Base-by-base conservation (phyloP, 2,329 filamentous ascomycete species). In the Colletotrichum orbiculare region DNA sequence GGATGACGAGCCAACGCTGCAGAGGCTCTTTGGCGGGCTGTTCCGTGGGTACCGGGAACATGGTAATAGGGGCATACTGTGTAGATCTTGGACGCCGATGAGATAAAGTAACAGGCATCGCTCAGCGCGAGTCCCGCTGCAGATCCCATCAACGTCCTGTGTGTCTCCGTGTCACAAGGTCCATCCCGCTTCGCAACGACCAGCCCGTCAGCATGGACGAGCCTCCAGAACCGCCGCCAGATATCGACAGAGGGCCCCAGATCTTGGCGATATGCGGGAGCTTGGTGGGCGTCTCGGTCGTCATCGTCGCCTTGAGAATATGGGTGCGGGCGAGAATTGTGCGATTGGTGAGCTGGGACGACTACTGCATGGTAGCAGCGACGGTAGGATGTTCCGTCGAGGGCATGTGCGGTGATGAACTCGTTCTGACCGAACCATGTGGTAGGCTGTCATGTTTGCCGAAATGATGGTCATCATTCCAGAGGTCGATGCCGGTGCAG, bases 221-320 rank as follows among this genome's bases (percentile, higher is more conserved):
- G 12, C 9, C 8, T 1, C n/a, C 47, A n/a, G 39, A 57, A 5
- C 54, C 67, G 9, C 69, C 68, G 8, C 69, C 71, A 12, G 71
- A 76, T 56, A 52, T 71, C n/a, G 72, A 76, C 65, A 61, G 72
- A 56, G 73, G 73, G 2, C 71, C 72, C 4, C 68, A 75, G 60
- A 75, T 76, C 17, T 71, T 76, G 49, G 70, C 69, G 2, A 64
- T 73, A 50, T 73, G 72, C 62, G 72, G 72, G 13, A 68, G 68
- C 6, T 48, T 74, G 34, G 68, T 71, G 10, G 72, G 60, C 6
- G 17, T 75, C 12, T 67, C 72, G 1, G 60, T 74, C n/a, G 39
- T 70, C 8, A 49, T 70, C 5, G 72, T 75, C 8, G 11, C 58
- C 5, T 15, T 72, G 13, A 69, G 74, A 11, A 54, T 74, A 17